Evolutionary conservation across 2,329 filamentous ascomycete species (phyloP).

Genomic region (Xylaria polymorpha): DNA sequence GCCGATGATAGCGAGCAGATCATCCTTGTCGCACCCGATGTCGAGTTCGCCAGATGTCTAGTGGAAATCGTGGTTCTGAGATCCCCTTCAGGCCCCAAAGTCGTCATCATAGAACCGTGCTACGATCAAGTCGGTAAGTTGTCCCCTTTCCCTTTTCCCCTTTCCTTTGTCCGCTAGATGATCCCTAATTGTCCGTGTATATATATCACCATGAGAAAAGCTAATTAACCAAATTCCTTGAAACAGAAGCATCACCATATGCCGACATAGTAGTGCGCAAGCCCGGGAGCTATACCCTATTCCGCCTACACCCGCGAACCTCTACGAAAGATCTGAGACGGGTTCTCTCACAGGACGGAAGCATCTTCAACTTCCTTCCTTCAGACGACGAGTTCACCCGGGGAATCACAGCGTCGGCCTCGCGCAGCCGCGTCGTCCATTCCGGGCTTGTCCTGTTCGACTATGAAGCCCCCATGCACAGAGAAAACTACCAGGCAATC

Average conservation of each 20-base stretch:
- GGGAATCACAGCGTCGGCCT: constrained; percentile 43
- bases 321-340: constrained; percentile 47
- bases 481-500: constrained; percentile 24
- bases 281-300: constrained; percentile 11
- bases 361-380: constrained; percentile 52
- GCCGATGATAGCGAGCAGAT: constrained; percentile 34
- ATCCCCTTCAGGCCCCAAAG: neutral
- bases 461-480: constrained; percentile 34
- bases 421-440: constrained; percentile 47
- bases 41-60: constrained; percentile 46
- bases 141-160: neutral
- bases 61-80: constrained; percentile 37
- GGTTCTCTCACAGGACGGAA: constrained; percentile 43
- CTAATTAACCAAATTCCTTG: neutral
- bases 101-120: constrained; percentile 27
- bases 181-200: neutral
- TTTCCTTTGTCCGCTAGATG: constrained; percentile 21
- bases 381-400: constrained; percentile 45
- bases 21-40: constrained; percentile 53
- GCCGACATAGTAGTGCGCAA: constrained; percentile 36
- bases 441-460: constrained; percentile 26
- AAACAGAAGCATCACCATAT: constrained; percentile 35
- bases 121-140: constrained; percentile 24
- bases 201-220: neutral
- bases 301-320: constrained; percentile 47